Evolutionary conservation across 108 stramenopile genomes (phyloP), one percentile per base, ranked within the genome.

Genomic region (Nitzschia sp.): DNA sequence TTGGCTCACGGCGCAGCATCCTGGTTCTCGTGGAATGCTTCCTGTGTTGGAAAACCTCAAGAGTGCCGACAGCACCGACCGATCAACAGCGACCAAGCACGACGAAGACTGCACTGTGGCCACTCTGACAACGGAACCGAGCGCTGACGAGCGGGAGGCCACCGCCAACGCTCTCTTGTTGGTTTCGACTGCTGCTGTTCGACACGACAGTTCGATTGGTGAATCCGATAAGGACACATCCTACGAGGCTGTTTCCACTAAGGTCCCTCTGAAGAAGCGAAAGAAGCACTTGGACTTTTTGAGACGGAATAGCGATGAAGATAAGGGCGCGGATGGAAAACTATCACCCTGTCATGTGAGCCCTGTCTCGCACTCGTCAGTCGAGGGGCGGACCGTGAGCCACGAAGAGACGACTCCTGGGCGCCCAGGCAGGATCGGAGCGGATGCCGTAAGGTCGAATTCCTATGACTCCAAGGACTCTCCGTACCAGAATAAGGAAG

Each of bases 251-350:
- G 17, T 28, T 33, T 0, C 46, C 29, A 21, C 62, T 17, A 29
- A 55, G 0, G 68, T 76, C 4, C 75, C 75, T 34, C 68, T 76
- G 45, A 76, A 76, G 52, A 76, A 76, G 56, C 45, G 75, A 28
- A 76, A 76, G 55, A 63, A 72, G 21, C 77, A 77, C 19, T 22
- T 71, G 31, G 75, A 63, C 45, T 60, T 63, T 36, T 61, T 66
- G 9, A 52, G 58, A 29, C 5, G 26, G 25, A 29, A 58, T 19
- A 31, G 21, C 22, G 33, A 53, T 33, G 70, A 50, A 21, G 52
- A 45, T 1, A 47, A 72, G 21, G 15, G 29, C 31, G 38, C 55
- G 1, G 58, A 48, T 56, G 5, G 47, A 3, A 21, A 44, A 1
- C 16, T 35, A 2, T 41, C 63, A 47, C 59, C 72, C 2, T 79